Base-by-base conservation (phyloP, 192 early-diverging fungal genomes). In the Neocallimastix lanati region DNA sequence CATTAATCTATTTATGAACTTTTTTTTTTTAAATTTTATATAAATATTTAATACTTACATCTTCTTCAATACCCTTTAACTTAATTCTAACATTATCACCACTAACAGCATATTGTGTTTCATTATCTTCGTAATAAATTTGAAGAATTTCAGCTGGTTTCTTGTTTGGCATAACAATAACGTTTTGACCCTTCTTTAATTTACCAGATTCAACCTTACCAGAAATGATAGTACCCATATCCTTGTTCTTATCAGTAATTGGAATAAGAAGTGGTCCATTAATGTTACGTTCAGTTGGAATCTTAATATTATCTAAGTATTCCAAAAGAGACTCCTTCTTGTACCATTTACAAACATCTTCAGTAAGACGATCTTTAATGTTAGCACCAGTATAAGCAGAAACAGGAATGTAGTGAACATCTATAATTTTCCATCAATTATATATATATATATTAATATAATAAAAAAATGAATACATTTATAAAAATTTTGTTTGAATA, bases 311-410 rank as follows among this genome's bases (percentile, higher is more conserved):
- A 84, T 99, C 96, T 76, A 99, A 87, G 33, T 91, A 90, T 81
- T 93, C 93, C 29, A 99, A 87, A 29, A 99, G 90, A 37, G 96
- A 33, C 27, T 38, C 78, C 15, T 86, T 82, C 79, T 78, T 82
- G 82, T 91, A 94, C 92, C 92, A 96, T 50, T 83, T 50, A 83
- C 93, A 94, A 28, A 83, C 85, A 77, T 84, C 83, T 76, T 82
- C 79, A 79, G 84, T 86, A 27, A 95, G 81, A 33, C 90, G 85
- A 80, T 97, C 94, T 86, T 97, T 98, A 85, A 99, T 87, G 86
- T 98, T 98, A 28, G 94, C 96, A 78, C 98, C 98, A 50, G 96
- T 96, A 87, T 86, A 99, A 27, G 96, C 98, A 83, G 96, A 98
- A 14, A 99, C 91, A 36, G 98, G 98, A 82, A 99, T 88, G 81